Evolutionary conservation across 805 yeast genomes (phyloP), one percentile per base, ranked within the genome.

Genomic region (Schwanniomyces pseudopolymorphus): DNA sequence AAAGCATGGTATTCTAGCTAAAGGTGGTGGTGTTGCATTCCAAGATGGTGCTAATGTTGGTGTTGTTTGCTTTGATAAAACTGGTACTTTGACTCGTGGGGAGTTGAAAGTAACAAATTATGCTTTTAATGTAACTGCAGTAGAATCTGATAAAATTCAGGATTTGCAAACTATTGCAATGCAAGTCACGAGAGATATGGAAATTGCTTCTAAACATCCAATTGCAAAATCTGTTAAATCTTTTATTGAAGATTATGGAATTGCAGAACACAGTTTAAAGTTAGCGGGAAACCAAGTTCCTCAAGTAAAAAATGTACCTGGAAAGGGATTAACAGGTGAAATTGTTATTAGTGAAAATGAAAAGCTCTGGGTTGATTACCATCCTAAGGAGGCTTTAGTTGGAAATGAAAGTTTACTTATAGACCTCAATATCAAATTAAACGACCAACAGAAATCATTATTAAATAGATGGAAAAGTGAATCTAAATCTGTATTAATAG

Each of bases 1-100:
- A 11, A 84, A 82, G 57, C 67, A 81, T 59, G 94, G 92, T 17
- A 81, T 87, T 43, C 69, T 87, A 33, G 89, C 87, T 1, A 78
- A 85, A 52, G 92, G 92, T 14, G 94, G 94, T 5, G 94, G 94
- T 27, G 83, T 81, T 40, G 89, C 92, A 2, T 85, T 87, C 59
- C 90, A 87, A 64, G 89, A 87, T 57, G 91, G 85, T 1, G 79
- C 89, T 1, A 69, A 69, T 20, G 71, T 84, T 24, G 78, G 80
- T 45, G 77, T 82, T 31, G 78, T 85, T 7, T 85, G 90, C 54
- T 86, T 86, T 58, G 94, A 86, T 63, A 86, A 86, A 54, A 86
- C 92, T 0, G 94, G 92, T 1, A 86, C 94, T 0, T 67, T 86
- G 52, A 86, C 94, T 0, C 82, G 82, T 20, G 88, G 88, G 1